phyloP scores from a whole-genome alignment of 2,329 filamentous ascomycete genomes.

The Onygenales sp. region DNA sequence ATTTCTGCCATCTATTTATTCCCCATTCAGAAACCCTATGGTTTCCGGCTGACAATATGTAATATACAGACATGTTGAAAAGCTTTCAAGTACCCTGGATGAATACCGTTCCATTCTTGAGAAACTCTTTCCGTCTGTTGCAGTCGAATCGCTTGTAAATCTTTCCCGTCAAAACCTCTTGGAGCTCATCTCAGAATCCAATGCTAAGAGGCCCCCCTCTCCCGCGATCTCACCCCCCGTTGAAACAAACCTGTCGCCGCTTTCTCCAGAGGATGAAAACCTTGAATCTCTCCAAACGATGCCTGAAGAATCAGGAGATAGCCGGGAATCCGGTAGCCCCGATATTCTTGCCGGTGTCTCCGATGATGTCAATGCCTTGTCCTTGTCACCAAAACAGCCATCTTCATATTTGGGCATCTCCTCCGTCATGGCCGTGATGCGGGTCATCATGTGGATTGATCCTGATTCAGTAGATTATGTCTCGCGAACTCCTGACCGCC shows the following conservation, averaged over 20 bases:
- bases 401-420: conserved; percentile 64
- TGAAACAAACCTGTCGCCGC: conserved; percentile 31
- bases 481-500: conserved; percentile 31
- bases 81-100: conserved; percentile 55
- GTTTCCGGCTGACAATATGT: not conserved
- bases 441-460: conserved; percentile 55
- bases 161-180: conserved; percentile 53
- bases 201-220: conserved; percentile 24
- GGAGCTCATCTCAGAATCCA: conserved; percentile 43
- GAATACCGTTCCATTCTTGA: conserved; percentile 56
- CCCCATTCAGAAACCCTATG: not conserved
- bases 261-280: conserved; percentile 41
- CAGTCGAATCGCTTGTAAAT: conserved; percentile 40
- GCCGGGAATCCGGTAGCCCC: conserved; percentile 39
- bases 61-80: conserved; percentile 37
- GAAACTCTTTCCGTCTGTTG: conserved; percentile 52
- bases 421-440: conserved; percentile 63
- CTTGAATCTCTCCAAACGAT: conserved; percentile 59
- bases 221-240: conserved; percentile 41
- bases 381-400: conserved; percentile 50
- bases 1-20: too few species aligned
- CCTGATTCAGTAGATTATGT: conserved; percentile 42
- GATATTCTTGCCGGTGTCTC: conserved; percentile 54
- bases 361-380: conserved; percentile 63
- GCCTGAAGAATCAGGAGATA: conserved; percentile 49